Conservation (phyloP, 306 rosid genomes). For the Cicer cuneatum region DNA sequence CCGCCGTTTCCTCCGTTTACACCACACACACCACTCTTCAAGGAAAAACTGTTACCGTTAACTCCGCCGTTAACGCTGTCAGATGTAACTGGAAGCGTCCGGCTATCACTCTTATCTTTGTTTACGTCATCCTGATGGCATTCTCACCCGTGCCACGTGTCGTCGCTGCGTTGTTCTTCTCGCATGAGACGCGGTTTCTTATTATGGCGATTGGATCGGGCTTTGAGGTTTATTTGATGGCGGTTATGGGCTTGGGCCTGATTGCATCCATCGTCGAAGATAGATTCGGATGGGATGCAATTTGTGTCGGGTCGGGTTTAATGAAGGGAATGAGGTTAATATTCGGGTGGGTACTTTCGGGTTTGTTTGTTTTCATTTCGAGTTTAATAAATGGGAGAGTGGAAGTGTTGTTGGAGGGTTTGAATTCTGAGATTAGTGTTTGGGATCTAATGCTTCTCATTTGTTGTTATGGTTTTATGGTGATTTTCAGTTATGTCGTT, state of each 20-base stretch:
- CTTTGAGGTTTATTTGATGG: slow-evolving; percentile 64
- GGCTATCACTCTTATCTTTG: slow-evolving; percentile 55
- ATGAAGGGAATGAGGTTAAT: slow-evolving; percentile 55
- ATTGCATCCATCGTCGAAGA: slow-evolving; percentile 73
- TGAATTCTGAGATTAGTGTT: slow-evolving; percentile 38
- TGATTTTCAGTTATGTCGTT: slow-evolving; percentile 61
- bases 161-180: slow-evolving; percentile 6
- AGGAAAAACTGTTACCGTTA: slow-evolving; percentile 40
- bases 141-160: slow-evolving; percentile 51
- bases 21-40: slow-evolving; percentile 53
- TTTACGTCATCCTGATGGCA: slow-evolving; percentile 54
- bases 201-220: slow-evolving; percentile 41
- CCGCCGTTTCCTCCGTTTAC: slow-evolving; percentile 58
- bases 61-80: slow-evolving; percentile 43
- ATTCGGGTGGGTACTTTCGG: slow-evolving; percentile 68
- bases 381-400: slow-evolving; percentile 49
- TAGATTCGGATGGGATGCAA: slow-evolving; percentile 62
- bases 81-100: slow-evolving; percentile 57
- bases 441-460: slow-evolving; percentile 53
- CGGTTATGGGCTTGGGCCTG: slow-evolving; percentile 59
- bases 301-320: slow-evolving; percentile 57
- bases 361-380: slow-evolving; percentile 50
- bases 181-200: slow-evolving; percentile 26
- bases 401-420: slow-evolving; percentile 53
- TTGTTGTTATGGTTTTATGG: slow-evolving; percentile 54